A percentile compares a stretch with the other conserved stretches of the same genome.
Evolutionary conservation across 2,329 filamentous ascomycete species (phyloP).

Genomic region (Talaromyces islandicus): DNA sequence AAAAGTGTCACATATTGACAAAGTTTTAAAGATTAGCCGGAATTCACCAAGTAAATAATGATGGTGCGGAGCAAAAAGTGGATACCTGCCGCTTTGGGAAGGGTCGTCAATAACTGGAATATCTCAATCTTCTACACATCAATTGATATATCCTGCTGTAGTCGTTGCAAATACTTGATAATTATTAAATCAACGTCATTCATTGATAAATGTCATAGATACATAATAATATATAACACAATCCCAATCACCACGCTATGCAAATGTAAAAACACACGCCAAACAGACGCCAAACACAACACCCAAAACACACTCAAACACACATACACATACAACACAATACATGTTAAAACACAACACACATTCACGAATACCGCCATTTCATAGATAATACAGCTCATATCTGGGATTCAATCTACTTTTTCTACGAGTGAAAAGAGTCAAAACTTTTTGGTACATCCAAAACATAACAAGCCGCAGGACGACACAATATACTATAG

Average conservation of each 20-base stretch:
- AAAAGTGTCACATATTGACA: neutral
- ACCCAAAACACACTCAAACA: neutral
- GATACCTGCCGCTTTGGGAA: neutral
- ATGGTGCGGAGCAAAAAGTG: neutral
- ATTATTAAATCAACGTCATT: neutral
- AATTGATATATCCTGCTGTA: constrained; percentile 12
- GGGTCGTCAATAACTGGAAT: neutral
- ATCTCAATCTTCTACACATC: neutral
- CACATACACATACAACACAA: constrained; percentile 1
- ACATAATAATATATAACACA: neutral
- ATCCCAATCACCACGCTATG: constrained; percentile 7
- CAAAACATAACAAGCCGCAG: neutral
- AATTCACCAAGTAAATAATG: neutral
- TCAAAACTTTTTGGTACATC: constrained; percentile 10
- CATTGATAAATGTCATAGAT: neutral
- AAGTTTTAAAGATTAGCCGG: neutral
- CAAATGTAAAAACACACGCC: neutral
- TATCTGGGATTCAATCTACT: constrained; percentile 4
- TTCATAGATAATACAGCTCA: constrained; percentile 9
- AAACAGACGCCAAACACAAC: neutral
- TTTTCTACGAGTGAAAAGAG: constrained; percentile 4
- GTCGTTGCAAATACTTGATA: constrained; percentile 17
- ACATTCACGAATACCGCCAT: constrained; percentile 4
- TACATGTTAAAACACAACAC: constrained; percentile 6
- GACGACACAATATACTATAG: neutral